Conservation (phyloP, 108 stramenopile genomes). For the Skeletonema menzelii region DNA sequence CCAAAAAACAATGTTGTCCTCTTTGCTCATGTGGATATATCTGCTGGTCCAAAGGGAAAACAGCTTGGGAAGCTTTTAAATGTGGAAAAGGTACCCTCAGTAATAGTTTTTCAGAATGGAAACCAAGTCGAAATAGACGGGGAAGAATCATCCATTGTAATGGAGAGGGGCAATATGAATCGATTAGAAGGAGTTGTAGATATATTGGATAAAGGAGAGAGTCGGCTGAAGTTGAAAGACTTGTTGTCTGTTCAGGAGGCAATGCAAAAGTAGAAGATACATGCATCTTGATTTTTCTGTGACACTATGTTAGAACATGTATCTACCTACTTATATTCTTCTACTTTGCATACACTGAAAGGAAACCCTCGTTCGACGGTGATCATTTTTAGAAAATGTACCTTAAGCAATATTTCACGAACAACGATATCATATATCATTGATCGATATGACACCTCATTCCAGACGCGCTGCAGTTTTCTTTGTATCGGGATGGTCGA, state of each 20-base stretch:
- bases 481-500: no score
- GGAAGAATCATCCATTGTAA: slow-evolving; percentile 6
- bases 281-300: background rate
- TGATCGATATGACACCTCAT: no score
- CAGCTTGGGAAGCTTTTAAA: slow-evolving; percentile 43
- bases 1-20: slow-evolving; percentile 13
- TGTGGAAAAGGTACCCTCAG: slow-evolving; percentile 71
- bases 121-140: slow-evolving; percentile 16
- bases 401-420: no score
- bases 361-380: no score
- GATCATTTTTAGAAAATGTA: no score
- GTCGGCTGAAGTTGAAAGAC: slow-evolving; percentile 3
- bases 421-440: no score
- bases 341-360: no score
- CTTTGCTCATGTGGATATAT: slow-evolving; percentile 61
- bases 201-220: slow-evolving; percentile 1
- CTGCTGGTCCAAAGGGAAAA: slow-evolving; percentile 51
- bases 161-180: slow-evolving; percentile 12
- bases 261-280: background rate
- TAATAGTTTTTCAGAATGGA: slow-evolving; percentile 60
- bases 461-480: no score
- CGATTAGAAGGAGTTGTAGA: background rate
- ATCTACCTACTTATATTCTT: no score
- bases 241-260: background rate
- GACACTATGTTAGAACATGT: no score